Evolutionary conservation across 1,284 basidiomycete species (phyloP).

Genomic region (Anthracocystis setariae): DNA sequence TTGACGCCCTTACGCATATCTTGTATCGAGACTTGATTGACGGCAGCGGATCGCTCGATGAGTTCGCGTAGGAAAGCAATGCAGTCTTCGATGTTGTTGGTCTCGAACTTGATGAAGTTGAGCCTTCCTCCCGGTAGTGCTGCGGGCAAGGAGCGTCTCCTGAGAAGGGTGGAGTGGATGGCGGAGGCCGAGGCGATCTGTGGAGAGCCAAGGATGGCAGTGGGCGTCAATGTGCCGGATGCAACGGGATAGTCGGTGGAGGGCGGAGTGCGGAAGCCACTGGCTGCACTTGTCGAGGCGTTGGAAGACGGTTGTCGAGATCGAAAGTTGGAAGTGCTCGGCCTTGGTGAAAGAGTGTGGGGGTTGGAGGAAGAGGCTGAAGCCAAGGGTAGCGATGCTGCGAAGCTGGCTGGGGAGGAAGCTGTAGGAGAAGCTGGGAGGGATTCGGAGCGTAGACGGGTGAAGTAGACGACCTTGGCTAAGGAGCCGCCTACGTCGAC

Average conservation of each 20-base stretch:
- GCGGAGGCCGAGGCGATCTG: slow-evolving; percentile 39
- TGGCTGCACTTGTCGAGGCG: slow-evolving; percentile 3
- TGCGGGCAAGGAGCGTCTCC: slow-evolving; percentile 59
- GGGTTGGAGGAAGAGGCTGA: slow-evolving; percentile 22
- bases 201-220: slow-evolving; percentile 48
- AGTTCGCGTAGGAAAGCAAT: slow-evolving; percentile 87
- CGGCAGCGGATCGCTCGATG: slow-evolving; percentile 83
- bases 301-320: slow-evolving; percentile 38
- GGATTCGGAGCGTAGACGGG: slow-evolving; percentile 68
- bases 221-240: slow-evolving; percentile 57
- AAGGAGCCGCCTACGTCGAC: slow-evolving; percentile 84
- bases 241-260: slow-evolving; percentile 44
- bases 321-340: slow-evolving; percentile 37
- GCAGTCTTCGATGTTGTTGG: slow-evolving; percentile 82
- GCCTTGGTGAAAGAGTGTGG: slow-evolving; percentile 28
- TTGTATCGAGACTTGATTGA: slow-evolving; percentile 87
- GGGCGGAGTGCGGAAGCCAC: slow-evolving; percentile 46
- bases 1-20: slow-evolving; percentile 94
- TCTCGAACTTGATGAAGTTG: slow-evolving; percentile 98
- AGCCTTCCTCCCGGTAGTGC: slow-evolving; percentile 83
- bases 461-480: slow-evolving; percentile 98
- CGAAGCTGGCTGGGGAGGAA: slow-evolving; percentile 11
- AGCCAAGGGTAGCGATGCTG: slow-evolving; percentile 7
- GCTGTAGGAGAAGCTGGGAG: slow-evolving; percentile 17
- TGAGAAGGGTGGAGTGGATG: slow-evolving; percentile 58